These are phyloP conservation scores for Trypanosoma brucei DNA, from an alignment of 208 protist species.

Conservation along the genomic window DNA sequence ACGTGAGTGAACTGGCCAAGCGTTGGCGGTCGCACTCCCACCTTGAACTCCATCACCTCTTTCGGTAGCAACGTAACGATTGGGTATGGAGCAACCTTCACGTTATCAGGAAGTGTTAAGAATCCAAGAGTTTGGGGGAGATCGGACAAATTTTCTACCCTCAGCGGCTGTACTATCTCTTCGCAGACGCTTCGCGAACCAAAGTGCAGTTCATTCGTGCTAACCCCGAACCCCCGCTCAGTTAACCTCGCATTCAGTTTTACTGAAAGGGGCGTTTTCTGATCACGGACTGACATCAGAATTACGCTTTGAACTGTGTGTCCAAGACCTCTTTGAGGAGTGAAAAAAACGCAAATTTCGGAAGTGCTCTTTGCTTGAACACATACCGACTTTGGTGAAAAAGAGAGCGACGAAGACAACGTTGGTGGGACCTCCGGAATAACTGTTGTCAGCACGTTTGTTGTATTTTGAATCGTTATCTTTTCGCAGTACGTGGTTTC, in stretches of 20 bases:
- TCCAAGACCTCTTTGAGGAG: slow-evolving; percentile 20
- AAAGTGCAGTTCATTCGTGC: slow-evolving; percentile 25
- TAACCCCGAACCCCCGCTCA: slow-evolving; percentile 21
- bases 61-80: slow-evolving; percentile 23
- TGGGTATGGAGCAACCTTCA: slow-evolving; percentile 27
- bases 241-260: slow-evolving; percentile 35
- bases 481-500: slow-evolving; percentile 66
- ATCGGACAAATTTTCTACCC: slow-evolving; percentile 36
- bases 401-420: slow-evolving; percentile 10
- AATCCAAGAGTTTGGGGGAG: slow-evolving; percentile 43
- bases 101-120: slow-evolving; percentile 36
- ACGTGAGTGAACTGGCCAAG: slow-evolving; percentile 34
- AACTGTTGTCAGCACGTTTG: slow-evolving; percentile 47
- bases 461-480: slow-evolving; percentile 52
- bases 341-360: slow-evolving; percentile 31
- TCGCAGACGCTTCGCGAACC: slow-evolving; percentile 24
- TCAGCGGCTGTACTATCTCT: slow-evolving; percentile 25
- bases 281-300: slow-evolving; percentile 35
- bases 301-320: slow-evolving; percentile 14
- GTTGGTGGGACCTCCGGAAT: slow-evolving; percentile 23
- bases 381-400: slow-evolving; percentile 32
- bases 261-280: slow-evolving; percentile 35
- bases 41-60: slow-evolving; percentile 30
- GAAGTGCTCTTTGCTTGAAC: slow-evolving; percentile 50
- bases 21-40: slow-evolving; percentile 32